Evolutionary conservation across 2,329 filamentous ascomycete species (phyloP), one percentile per base, ranked within the genome.

Genomic region (Aspergillus neotritici): DNA sequence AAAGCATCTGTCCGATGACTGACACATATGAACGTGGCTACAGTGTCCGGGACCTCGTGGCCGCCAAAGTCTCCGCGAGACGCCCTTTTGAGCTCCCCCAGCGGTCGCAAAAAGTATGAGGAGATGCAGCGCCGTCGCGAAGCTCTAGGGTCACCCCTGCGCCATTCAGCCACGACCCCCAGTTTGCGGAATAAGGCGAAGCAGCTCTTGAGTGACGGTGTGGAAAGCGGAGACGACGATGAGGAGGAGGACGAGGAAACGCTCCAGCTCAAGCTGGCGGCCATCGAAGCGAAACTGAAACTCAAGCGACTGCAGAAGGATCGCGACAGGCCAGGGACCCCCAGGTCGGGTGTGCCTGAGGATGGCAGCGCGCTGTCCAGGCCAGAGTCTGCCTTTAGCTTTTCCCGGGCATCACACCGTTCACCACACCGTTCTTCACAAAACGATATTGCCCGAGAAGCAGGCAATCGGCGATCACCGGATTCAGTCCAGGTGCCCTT

Each of bases 231-330:
- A 3, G 76, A 81, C 2, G 76, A 80, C 8, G 80, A 83, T 0
- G 84, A 87, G 7, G 77, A 80, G n/a, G 79, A 94, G 5, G 90
- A 94, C 54, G 91, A 96, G 64, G 90, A 97, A 71, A 94, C 82
- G 1, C 69, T 97, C 29, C 81, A 94, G 60, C 71, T 98, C 49
- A 83, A 94, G 62, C 72, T 97, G 4, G 83, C 90, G 51, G 88
- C 87, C 43, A 94, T 98, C 46, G 84, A 97, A 65, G 88, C 90
- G 5, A 83, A 85, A 47, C 69, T 97, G 40, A 93, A 84, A 65
- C 67, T 97, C 51, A 97, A 96, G 66, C 89, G 84, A 59, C 70
- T 97, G 11, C 86, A 93, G 63, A 83, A 83, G 50, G 71, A 60
- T 67, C 57, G 56, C 38, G 55, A 49, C 11, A 56, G 59, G 38